Evolutionary conservation across 306 rosid species (phyloP).

Genomic region (Cucurbita argyrosperma): DNA sequence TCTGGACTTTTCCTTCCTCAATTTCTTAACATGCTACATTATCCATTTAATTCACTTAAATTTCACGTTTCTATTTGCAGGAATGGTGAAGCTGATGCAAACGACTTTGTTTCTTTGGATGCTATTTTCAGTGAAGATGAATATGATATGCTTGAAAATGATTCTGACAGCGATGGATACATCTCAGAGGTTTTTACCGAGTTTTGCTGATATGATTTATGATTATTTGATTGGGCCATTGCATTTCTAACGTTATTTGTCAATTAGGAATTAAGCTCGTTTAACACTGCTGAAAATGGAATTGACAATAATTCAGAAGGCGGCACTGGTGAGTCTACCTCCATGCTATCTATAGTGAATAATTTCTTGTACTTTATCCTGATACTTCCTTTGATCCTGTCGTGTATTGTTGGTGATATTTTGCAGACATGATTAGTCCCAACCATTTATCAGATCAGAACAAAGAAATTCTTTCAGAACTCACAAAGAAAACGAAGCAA

Average conservation of each 20-base stretch:
- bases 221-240: constrained; percentile 2
- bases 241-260: constrained; percentile 11
- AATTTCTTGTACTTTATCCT: neutral
- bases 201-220: neutral
- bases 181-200: constrained; percentile 57
- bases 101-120: constrained; percentile 34
- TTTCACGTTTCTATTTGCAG: constrained; percentile 14
- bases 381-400: neutral
- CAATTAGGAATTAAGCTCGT: constrained; percentile 39
- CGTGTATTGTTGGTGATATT: constrained; percentile 6
- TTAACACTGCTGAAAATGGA: constrained; percentile 17
- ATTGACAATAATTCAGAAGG: constrained; percentile 28
- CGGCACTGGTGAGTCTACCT: constrained; percentile 9
- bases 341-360: neutral
- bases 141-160: constrained; percentile 33
- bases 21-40: neutral
- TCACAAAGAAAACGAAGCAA: constrained; percentile 35
- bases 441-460: constrained; percentile 37
- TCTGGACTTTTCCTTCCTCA: neutral
- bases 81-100: constrained; percentile 21
- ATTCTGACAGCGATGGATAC: constrained; percentile 75
- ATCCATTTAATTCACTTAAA: neutral
- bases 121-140: constrained; percentile 46
- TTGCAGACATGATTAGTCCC: constrained; percentile 29
- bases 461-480: constrained; percentile 35